Percentiles rank a stretch among this genome's conserved stretches.
Evolutionary conservation across 352 stramenopile species (phyloP).

Genomic region (Phytophthora constricta): DNA sequence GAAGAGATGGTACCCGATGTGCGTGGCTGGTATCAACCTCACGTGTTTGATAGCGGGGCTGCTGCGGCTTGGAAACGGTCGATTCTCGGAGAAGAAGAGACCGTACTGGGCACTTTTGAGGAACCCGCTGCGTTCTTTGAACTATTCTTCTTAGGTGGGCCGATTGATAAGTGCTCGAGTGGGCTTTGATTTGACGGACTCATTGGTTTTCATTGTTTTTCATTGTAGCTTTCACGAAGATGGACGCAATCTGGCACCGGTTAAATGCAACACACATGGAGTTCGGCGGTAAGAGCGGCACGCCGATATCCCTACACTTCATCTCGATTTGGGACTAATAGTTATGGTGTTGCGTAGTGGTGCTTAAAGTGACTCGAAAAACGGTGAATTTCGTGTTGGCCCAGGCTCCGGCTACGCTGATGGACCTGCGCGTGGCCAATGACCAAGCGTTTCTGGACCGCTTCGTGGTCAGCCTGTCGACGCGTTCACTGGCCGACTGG

Average conservation of each 20-base stretch:
- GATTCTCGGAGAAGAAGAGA: slow-evolving; percentile 47
- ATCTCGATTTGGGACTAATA: too few species aligned
- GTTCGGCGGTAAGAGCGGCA: slow-evolving; percentile 62
- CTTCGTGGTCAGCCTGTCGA: slow-evolving; percentile 64
- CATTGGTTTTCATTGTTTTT: not conserved
- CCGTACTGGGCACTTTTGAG: slow-evolving; percentile 82
- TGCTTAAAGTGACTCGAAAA: slow-evolving; percentile 75
- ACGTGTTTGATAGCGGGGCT: slow-evolving; percentile 81
- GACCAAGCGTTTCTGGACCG: slow-evolving; percentile 75
- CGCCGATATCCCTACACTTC: not conserved
- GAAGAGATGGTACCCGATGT: slow-evolving; percentile 80
- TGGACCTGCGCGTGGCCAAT: slow-evolving; percentile 56
- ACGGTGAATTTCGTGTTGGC: slow-evolving; percentile 66
- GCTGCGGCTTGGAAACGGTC: slow-evolving; percentile 70
- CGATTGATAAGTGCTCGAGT: not conserved
- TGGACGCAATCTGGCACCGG: slow-evolving; percentile 82
- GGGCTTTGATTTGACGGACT: not conserved
- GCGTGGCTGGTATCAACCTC: slow-evolving; percentile 85
- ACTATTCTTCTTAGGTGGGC: slow-evolving; percentile 66
- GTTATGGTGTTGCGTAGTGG: slow-evolving; percentile 44
- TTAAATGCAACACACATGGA: slow-evolving; percentile 89
- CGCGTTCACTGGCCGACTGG: slow-evolving; percentile 60
- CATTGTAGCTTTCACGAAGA: slow-evolving; percentile 74
- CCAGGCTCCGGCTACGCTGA: slow-evolving; percentile 56
- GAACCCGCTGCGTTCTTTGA: slow-evolving; percentile 88